Percentiles rank a stretch among this genome's conserved stretches.
phyloP scores from a whole-genome alignment of 169 alveolate genomes.

The Plasmodium chabaudi region DNA sequence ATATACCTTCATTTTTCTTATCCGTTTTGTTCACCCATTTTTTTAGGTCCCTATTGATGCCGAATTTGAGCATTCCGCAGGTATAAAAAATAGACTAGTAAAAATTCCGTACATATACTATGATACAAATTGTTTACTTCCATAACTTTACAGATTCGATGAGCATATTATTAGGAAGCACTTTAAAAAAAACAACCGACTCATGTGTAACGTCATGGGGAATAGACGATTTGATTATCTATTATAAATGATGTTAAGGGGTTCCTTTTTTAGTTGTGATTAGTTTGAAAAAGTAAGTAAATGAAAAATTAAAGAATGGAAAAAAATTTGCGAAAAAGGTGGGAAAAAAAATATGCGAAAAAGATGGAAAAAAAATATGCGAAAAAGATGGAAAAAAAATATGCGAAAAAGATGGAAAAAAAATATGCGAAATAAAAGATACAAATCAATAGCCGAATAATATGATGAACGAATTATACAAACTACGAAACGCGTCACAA shows the following conservation, averaged over 20 bases:
- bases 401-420: neutral
- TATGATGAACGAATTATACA: too few species aligned
- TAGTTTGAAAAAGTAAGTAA: too few species aligned
- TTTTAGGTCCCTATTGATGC: conserved; percentile 29
- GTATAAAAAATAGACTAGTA: conserved; percentile 1
- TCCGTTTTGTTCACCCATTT: neutral
- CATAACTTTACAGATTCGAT: conserved; percentile 35
- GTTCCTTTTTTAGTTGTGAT: neutral
- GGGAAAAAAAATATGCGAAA: neutral
- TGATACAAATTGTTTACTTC: neutral
- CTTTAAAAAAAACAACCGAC: conserved; percentile 77
- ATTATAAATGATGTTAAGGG: conserved; percentile 54
- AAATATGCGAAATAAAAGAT: conserved; percentile 4
- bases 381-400: neutral
- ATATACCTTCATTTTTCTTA: neutral
- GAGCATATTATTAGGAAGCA: conserved; percentile 76
- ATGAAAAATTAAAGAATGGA: neutral
- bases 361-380: neutral
- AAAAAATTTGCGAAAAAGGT: too few species aligned
- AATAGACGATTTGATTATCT: conserved; percentile 84
- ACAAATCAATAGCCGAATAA: too few species aligned
- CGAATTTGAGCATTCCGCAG: conserved; percentile 55
- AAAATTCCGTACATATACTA: neutral
- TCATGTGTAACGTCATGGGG: conserved; percentile 90
- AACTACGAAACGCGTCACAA: too few species aligned